phyloP scores from a whole-genome alignment of 2,329 filamentous ascomycete species.

The Nigrospora osmanthi region DNA sequence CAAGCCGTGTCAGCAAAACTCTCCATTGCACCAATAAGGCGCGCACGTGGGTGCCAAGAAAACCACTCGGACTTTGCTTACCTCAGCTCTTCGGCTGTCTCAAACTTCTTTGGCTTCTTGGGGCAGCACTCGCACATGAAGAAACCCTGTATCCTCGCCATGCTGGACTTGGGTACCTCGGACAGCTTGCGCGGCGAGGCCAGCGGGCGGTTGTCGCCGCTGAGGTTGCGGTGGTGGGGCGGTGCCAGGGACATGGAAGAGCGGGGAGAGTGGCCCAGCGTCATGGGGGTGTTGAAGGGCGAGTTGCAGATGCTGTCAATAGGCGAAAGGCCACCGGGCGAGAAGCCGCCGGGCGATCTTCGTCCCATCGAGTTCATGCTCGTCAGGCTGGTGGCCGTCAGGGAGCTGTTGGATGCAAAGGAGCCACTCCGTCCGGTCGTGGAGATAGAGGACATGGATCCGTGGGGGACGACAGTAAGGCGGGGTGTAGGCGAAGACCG shows the following conservation, averaged over 20 bases:
- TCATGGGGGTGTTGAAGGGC: conserved; percentile 39
- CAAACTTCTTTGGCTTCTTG: conserved; percentile 95
- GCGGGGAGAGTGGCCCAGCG: conserved; percentile 41
- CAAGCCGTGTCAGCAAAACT: conserved; percentile 11
- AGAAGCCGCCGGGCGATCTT: conserved; percentile 40
- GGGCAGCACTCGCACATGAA: conserved; percentile 88
- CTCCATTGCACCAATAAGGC: neutral
- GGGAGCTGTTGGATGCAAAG: conserved; percentile 36
- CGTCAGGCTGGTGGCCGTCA: conserved; percentile 33
- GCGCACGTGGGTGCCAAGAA: neutral
- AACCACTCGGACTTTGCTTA: conserved; percentile 36
- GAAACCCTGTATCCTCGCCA: conserved; percentile 43
- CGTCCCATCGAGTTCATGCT: conserved; percentile 35
- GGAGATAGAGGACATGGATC: conserved; percentile 35
- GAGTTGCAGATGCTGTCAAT: conserved; percentile 33
- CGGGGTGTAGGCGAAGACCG: conserved; percentile 46
- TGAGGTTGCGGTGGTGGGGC: conserved; percentile 37
- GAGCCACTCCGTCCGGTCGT: conserved; percentile 37
- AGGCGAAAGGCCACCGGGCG: conserved; percentile 32
- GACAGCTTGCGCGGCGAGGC: conserved; percentile 43
- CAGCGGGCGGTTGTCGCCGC: conserved; percentile 26
- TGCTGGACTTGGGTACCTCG: conserved; percentile 38
- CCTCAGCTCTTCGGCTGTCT: conserved; percentile 75
- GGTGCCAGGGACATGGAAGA: conserved; percentile 30
- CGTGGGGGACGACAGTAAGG: conserved; percentile 36